Conservation (phyloP, 2,329 filamentous ascomycete genomes). For the Cladosporium sp. region DNA sequence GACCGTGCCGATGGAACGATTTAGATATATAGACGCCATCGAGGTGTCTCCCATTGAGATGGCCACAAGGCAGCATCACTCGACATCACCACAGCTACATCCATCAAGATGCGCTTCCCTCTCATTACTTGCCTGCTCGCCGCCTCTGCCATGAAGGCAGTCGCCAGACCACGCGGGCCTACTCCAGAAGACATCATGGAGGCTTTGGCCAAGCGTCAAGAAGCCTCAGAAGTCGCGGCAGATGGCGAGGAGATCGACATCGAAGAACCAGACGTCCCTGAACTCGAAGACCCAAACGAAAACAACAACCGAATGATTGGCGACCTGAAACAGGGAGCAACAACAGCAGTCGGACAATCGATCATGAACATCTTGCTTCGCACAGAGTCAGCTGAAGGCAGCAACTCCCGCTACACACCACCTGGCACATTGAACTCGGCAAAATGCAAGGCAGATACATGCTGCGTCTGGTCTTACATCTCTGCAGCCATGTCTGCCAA, state of each 20-base stretch:
- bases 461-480: constrained; percentile 48
- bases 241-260: constrained; percentile 5
- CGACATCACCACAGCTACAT: background rate
- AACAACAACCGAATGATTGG: constrained; percentile 22
- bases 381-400: constrained; percentile 22
- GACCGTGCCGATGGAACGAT: background rate
- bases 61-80: background rate
- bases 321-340: constrained; percentile 25
- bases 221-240: background rate
- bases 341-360: constrained; percentile 23
- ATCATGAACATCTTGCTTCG: constrained; percentile 25
- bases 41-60: background rate
- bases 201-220: constrained; percentile 5
- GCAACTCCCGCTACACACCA: constrained; percentile 23
- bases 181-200: constrained; percentile 7
- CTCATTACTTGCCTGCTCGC: constrained; percentile 7
- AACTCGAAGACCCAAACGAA: constrained; percentile 15
- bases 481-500: constrained; percentile 37
- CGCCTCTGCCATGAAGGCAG: background rate
- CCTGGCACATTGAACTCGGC: constrained; percentile 14
- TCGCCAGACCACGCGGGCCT: background rate
- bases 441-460: constrained; percentile 40
- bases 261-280: constrained; percentile 5
- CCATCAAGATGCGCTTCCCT: constrained; percentile 6
- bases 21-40: constrained; percentile 7